Evolutionary conservation across 2,329 filamentous ascomycete genomes (phyloP).

Genomic region (Penicillium vulpinum): DNA sequence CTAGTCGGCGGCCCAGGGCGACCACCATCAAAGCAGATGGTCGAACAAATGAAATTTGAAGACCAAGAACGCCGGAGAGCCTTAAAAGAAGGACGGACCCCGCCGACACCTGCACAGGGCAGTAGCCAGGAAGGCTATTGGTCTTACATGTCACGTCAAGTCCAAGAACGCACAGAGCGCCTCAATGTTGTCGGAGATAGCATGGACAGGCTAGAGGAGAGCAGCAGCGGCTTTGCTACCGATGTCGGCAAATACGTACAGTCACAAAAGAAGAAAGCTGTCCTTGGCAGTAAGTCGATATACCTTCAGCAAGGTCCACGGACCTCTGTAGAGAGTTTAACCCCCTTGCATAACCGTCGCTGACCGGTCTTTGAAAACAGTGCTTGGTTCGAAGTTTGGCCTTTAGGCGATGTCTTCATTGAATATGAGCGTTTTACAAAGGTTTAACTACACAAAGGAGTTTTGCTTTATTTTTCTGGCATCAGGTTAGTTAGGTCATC

Average conservation of each 20-base stretch:
- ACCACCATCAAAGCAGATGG: slow-evolving; percentile 84
- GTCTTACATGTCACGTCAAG: slow-evolving; percentile 79
- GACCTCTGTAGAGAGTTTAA: background rate
- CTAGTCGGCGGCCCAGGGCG: slow-evolving; percentile 78
- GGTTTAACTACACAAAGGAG: background rate
- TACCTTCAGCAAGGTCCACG: background rate
- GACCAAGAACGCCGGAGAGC: slow-evolving; percentile 56
- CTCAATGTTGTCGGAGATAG: slow-evolving; percentile 78
- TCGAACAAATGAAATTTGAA: slow-evolving; percentile 75
- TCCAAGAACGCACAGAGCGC: slow-evolving; percentile 89
- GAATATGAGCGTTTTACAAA: background rate
- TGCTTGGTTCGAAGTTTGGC: slow-evolving; percentile 46
- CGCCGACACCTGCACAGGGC: slow-evolving; percentile 24
- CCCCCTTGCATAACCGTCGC: slow-evolving; percentile 23
- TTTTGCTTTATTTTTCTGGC: background rate
- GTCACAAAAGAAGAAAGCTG: slow-evolving; percentile 81
- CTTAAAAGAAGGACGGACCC: slow-evolving; percentile 38
- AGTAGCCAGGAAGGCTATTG: slow-evolving; percentile 65
- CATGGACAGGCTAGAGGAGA: slow-evolving; percentile 79
- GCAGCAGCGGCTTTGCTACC: slow-evolving; percentile 79
- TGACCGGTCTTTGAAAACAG: slow-evolving; percentile 27
- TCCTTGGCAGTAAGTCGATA: slow-evolving; percentile 61
- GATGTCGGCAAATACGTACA: slow-evolving; percentile 85
- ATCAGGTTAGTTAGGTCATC: background rate
- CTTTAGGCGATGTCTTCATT: slow-evolving; percentile 28